Evolutionary conservation across 2,329 filamentous ascomycete species (phyloP).

Genomic region (Aureobasidium zeae): DNA sequence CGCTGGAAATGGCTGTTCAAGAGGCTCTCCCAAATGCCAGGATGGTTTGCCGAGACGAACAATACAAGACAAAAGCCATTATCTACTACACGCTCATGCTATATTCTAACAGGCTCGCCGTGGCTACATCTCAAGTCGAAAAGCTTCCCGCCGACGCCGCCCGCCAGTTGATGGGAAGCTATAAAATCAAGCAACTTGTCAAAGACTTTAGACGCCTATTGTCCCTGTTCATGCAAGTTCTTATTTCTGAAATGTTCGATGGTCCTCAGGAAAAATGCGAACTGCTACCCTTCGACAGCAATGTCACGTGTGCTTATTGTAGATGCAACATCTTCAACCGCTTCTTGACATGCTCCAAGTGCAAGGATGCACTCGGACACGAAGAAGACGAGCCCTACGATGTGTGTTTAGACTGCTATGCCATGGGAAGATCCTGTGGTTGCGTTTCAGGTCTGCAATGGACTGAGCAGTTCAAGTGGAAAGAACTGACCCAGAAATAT

Average conservation of each 20-base stretch:
- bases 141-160: conserved; percentile 30
- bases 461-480: conserved; percentile 90
- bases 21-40: conserved; percentile 84
- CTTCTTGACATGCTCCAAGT: conserved; percentile 85
- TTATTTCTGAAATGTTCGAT: conserved; percentile 80
- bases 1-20: conserved; percentile 71
- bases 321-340: conserved; percentile 94
- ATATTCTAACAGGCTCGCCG: conserved; percentile 54
- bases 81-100: conserved; percentile 78
- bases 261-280: conserved; percentile 60
- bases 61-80: conserved; percentile 98
- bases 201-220: conserved; percentile 78
- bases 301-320: conserved; percentile 92
- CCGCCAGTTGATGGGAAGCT: conserved; percentile 28
- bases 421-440: conserved; percentile 88
- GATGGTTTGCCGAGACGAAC: conserved; percentile 90
- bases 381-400: conserved; percentile 81
- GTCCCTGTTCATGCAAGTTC: conserved; percentile 62
- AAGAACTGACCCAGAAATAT: conserved; percentile 65
- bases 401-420: conserved; percentile 95
- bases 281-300: conserved; percentile 73
- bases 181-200: conserved; percentile 60
- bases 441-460: conserved; percentile 80
- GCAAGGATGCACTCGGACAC: conserved; percentile 56
- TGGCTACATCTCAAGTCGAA: conserved; percentile 44